Conservation (phyloP, 768 basidiomycete species). For the Boletus tylopilopsis region DNA sequence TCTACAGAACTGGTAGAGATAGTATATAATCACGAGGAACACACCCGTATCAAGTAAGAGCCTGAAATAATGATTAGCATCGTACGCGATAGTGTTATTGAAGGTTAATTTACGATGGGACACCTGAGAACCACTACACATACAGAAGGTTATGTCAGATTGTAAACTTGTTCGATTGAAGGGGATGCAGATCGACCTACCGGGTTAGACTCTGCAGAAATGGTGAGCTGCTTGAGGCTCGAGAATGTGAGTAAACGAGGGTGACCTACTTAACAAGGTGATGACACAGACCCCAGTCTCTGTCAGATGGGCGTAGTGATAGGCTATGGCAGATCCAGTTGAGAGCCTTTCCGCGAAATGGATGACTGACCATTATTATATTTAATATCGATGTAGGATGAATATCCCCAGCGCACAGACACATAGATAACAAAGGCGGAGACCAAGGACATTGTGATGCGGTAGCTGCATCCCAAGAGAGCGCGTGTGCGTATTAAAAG, state of each 20-base stretch:
- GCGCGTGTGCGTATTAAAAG: slow-evolving; percentile 20
- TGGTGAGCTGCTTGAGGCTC: neutral
- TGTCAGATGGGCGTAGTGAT: neutral
- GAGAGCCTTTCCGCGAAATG: neutral
- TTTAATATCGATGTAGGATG: neutral
- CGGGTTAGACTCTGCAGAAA: neutral
- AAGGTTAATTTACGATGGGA: neutral
- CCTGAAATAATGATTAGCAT: neutral
- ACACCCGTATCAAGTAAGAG: neutral
- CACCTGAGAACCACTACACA: slow-evolving; percentile 1
- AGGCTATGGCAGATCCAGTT: neutral
- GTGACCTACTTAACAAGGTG: neutral
- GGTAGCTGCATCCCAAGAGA: slow-evolving; percentile 14
- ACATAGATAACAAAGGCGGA: slow-evolving; percentile 10
- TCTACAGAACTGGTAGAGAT: neutral
- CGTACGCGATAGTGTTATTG: neutral
- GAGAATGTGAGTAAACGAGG: neutral
- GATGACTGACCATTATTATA: neutral
- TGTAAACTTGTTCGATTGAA: neutral
- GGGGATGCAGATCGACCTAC: neutral
- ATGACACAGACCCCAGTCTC: slow-evolving; percentile 1
- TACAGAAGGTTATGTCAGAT: neutral
- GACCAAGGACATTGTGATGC: slow-evolving; percentile 4
- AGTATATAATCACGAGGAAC: slow-evolving; percentile 2
- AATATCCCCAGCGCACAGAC: neutral